Evolutionary conservation across 2,329 filamentous ascomycete species (phyloP), one percentile per base, ranked within the genome.

Genomic region (Torrubiella hemipterigena): DNA sequence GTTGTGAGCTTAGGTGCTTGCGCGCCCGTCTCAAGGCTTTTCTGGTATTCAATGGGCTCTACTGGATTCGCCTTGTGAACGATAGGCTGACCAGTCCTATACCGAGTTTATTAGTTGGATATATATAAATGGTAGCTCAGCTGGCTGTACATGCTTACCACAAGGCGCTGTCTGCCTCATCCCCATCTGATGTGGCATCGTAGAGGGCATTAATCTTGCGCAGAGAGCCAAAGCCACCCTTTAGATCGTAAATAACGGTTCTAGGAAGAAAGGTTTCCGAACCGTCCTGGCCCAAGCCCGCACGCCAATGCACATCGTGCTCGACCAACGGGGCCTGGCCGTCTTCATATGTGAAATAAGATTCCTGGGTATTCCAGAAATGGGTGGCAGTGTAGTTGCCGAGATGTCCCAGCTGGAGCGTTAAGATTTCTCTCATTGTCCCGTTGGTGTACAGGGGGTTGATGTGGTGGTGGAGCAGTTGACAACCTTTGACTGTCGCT

Each of bases 301-400:
- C 69, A 12, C 89, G 72, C 59, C 94, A 98, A 52, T 93, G 85
- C 30, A 96, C 66, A 50, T 82, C 64, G 39, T 77, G 65, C 26
- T 61, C 52, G 2, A 61, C 40, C 3, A 38, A 38, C 0, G 54
- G 45, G 11, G 45, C 36, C 9, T 52, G 48, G n/a, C 56, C 38
- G 27, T 70, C 62, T 2, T 65, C 67, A 48, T 95, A 96, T 11
- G 87, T 95, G 51, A 96, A 96, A 58, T 98, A 98, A 1, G 89
- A 94, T 65, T 98, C 91, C 81, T 94, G 40, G 6, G 82, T 68
- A 48, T 98, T 98, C 91, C 91, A 98, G 55, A 95, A 98, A 61
- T 98, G 91, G 0, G 87, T 93, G 18, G 81, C 87, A 15, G 93
- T 63, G 48, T 95, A 93, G 55, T 98, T 98, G 53, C 82, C 87